Percentiles rank a stretch among this genome's conserved stretches.
These are phyloP conservation scores for Nissolia schottii DNA, from an alignment of 306 rosid species.

Conservation along the genomic window DNA sequence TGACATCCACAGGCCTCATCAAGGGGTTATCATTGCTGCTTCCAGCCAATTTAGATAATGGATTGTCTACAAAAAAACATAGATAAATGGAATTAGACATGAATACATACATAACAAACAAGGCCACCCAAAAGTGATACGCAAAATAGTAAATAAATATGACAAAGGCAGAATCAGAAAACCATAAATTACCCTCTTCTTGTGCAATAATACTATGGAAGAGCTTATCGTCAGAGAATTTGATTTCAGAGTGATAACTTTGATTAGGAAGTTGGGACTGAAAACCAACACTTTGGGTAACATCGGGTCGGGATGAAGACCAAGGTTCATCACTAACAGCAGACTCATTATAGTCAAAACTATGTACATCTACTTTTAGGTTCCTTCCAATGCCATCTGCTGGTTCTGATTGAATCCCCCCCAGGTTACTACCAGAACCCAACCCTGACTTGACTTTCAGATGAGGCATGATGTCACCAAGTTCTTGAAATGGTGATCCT, in stretches of 20 bases:
- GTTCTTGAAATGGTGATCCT: conserved; percentile 57
- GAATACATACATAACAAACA: background rate
- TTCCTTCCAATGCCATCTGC: conserved; percentile 40
- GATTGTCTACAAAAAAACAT: conserved; percentile 34
- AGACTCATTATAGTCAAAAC: conserved; percentile 35
- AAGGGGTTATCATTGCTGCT: conserved; percentile 35
- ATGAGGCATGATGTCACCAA: conserved; percentile 63
- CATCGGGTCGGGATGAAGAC: conserved; percentile 40
- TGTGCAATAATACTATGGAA: conserved; percentile 35
- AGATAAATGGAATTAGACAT: conserved; percentile 1
- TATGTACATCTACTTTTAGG: conserved; percentile 33
- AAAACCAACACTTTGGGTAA: conserved; percentile 26
- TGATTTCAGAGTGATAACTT: conserved; percentile 37
- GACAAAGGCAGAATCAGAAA: background rate
- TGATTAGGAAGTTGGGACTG: conserved; percentile 33
- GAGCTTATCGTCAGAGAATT: conserved; percentile 36
- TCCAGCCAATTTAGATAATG: conserved; percentile 41
- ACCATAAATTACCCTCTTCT: conserved; percentile 46
- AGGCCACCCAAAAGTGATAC: background rate
- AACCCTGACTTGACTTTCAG: conserved; percentile 37
- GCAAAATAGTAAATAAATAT: conserved; percentile 1
- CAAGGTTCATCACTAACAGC: conserved; percentile 31
- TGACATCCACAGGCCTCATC: conserved; percentile 34
- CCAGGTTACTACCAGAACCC: conserved; percentile 32
- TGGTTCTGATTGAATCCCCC: conserved; percentile 37